These are phyloP conservation scores for Yarrowia alimentaria DNA, from an alignment of 805 yeast species.

Conservation along the genomic window DNA sequence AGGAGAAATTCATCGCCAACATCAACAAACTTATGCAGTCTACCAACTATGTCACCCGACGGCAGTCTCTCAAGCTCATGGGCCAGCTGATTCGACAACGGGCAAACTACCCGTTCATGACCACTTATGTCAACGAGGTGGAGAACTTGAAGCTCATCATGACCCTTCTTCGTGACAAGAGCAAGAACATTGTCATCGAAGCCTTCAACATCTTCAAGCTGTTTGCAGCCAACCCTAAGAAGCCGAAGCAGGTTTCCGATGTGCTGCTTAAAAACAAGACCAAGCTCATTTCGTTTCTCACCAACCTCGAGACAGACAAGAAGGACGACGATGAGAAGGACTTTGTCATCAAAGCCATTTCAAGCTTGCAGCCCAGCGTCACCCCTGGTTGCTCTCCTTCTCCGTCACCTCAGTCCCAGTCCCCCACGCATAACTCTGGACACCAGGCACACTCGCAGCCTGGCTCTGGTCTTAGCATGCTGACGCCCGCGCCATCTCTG, in stretches of 20 bases:
- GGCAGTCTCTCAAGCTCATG: conserved; percentile 78
- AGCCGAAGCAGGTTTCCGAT: conserved; percentile 74
- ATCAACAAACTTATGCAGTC: conserved; percentile 73
- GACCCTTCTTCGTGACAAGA: conserved; percentile 82
- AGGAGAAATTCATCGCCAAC: conserved; percentile 55
- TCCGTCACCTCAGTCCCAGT: conserved; percentile 25
- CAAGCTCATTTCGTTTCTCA: conserved; percentile 67
- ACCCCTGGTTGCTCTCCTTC: conserved; percentile 26
- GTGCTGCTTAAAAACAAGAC: conserved; percentile 80
- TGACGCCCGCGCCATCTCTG: conserved; percentile 28
- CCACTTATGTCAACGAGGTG: conserved; percentile 72
- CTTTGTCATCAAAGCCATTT: conserved; percentile 73
- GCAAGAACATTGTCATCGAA: conserved; percentile 83
- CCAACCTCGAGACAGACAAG: conserved; percentile 58
- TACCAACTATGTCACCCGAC: conserved; percentile 83
- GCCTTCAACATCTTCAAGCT: conserved; percentile 92
- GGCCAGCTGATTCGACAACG: conserved; percentile 69
- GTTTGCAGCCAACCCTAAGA: conserved; percentile 94
- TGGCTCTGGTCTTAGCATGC: conserved; percentile 28
- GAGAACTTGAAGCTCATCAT: conserved; percentile 82
- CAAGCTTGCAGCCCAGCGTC: conserved; percentile 36
- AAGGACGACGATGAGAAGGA: conserved; percentile 75
- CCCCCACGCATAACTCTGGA: conserved; percentile 27
- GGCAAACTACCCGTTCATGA: conserved; percentile 69
- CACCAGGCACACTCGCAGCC: conserved; percentile 15